A percentile compares a stretch with the other conserved stretches of the same genome.
Evolutionary conservation across 768 basidiomycete genomes (phyloP).

Genomic region (Tremella mesenterica): DNA sequence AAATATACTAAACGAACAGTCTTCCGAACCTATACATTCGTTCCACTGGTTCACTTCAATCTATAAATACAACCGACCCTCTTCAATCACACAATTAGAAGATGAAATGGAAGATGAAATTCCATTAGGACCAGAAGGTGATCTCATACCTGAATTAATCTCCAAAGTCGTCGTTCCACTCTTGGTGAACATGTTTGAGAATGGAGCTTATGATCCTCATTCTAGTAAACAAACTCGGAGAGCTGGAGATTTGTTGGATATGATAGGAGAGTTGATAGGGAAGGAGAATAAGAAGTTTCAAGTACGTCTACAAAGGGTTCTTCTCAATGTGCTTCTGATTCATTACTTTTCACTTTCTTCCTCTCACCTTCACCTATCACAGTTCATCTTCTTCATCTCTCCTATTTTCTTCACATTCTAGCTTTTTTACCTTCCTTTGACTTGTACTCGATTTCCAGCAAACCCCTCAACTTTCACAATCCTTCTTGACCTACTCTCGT

Average conservation of each 20-base stretch:
- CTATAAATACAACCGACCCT: constrained; percentile 66
- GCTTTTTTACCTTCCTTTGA: background rate
- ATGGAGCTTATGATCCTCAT: constrained; percentile 75
- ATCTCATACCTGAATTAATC: constrained; percentile 78
- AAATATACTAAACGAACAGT: too few relatives aligned
- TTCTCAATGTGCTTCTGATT: background rate
- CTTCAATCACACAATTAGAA: constrained; percentile 30
- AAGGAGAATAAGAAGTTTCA: constrained; percentile 47
- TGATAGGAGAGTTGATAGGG: constrained; percentile 68
- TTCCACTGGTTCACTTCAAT: constrained; percentile 77
- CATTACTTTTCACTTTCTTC: background rate
- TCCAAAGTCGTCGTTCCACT: constrained; percentile 72
- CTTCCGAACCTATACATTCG: constrained; percentile 52
- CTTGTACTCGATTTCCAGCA: background rate
- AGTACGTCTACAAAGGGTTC: too few relatives aligned
- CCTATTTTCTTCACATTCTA: too few relatives aligned
- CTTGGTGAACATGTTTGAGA: constrained; percentile 62
- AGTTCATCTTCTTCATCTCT: background rate
- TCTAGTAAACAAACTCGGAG: constrained; percentile 57
- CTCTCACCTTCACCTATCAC: too few relatives aligned
- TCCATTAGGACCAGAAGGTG: constrained; percentile 71
- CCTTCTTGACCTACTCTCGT: background rate
- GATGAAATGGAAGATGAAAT: constrained; percentile 49
- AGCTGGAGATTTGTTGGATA: constrained; percentile 66
- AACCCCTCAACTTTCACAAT: background rate